Evolutionary conservation across 1,284 basidiomycete genomes (phyloP).

Genomic region (Cutaneotrichosporon dermatis): DNA sequence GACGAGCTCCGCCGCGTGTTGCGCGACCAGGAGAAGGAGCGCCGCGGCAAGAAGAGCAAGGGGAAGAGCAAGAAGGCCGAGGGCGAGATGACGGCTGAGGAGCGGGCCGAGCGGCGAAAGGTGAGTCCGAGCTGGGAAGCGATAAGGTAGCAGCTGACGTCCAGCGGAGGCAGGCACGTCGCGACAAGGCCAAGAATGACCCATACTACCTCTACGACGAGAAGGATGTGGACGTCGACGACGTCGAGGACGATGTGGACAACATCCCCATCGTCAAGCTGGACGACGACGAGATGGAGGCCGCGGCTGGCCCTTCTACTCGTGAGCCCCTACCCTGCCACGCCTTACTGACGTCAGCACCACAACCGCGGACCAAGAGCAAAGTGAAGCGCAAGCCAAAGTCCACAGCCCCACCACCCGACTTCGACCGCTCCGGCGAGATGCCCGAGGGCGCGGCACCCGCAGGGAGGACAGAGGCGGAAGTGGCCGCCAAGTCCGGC

Average conservation of each 20-base stretch:
- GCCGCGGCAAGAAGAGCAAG: constrained; percentile 39
- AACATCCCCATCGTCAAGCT: constrained; percentile 77
- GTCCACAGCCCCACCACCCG: constrained; percentile 28
- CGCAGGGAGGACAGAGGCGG: constrained; percentile 13
- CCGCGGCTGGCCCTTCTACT: constrained; percentile 32
- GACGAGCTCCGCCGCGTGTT: constrained; percentile 48
- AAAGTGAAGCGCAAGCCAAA: constrained; percentile 14
- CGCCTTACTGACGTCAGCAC: not conserved
- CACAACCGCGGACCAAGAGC: not conserved
- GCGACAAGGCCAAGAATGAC: constrained; percentile 70
- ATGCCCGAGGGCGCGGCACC: constrained; percentile 65
- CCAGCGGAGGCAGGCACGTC: constrained; percentile 67
- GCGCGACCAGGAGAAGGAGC: constrained; percentile 48
- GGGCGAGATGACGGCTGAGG: constrained; percentile 35
- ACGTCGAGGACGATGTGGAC: constrained; percentile 67
- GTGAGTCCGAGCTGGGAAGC: constrained; percentile 28
- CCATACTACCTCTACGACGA: constrained; percentile 72
- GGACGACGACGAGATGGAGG: constrained; percentile 53
- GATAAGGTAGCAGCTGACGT: not conserved
- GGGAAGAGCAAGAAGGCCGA: constrained; percentile 27
- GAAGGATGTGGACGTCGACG: constrained; percentile 52
- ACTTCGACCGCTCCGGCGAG: constrained; percentile 72
- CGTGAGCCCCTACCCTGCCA: not conserved
- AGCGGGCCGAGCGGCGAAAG: constrained; percentile 40
- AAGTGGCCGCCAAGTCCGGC: constrained; percentile 20